Evolutionary conservation across 2,329 filamentous ascomycete species (phyloP).

Genomic region (Fusarium coffeatum): DNA sequence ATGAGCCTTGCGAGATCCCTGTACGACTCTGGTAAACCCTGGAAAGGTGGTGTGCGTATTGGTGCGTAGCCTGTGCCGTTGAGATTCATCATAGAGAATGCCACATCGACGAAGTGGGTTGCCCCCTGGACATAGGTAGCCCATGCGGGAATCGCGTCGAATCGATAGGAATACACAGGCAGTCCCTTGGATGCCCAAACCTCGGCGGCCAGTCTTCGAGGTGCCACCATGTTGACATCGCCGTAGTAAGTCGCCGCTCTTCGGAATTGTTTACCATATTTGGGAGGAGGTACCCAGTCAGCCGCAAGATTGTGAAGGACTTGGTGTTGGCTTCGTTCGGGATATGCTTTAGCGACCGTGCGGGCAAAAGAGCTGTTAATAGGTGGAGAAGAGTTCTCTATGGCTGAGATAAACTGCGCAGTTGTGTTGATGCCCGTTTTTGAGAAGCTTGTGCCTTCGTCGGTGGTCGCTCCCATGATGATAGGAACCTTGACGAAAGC

Average conservation of each 20-base stretch:
- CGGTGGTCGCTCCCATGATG: not conserved
- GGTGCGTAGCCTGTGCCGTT: not conserved
- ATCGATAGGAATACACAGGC: not conserved
- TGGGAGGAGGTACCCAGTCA: not conserved
- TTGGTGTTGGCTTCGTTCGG: not conserved
- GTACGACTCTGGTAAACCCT: not conserved
- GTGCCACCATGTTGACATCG: not conserved
- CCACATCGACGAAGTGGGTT: not conserved
- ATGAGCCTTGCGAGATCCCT: not conserved
- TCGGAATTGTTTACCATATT: not conserved
- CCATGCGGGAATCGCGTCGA: not conserved
- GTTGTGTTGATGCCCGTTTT: not conserved
- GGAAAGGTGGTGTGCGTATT: not conserved
- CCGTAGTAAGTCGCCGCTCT: not conserved
- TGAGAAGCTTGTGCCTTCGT: not conserved
- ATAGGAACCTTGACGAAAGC: not conserved
- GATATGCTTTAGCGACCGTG: not conserved
- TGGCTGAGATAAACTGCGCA: not conserved
- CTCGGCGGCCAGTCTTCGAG: not conserved
- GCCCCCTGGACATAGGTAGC: not conserved
- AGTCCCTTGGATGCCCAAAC: not conserved
- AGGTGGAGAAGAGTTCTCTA: not conserved
- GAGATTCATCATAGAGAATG: not conserved
- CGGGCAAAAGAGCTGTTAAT: not conserved
- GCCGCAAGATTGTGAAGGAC: not conserved